These are phyloP conservation scores for button mushroom (Agaricus bisporus) DNA, from an alignment of 768 basidiomycete species.

Conservation along the genomic window DNA sequence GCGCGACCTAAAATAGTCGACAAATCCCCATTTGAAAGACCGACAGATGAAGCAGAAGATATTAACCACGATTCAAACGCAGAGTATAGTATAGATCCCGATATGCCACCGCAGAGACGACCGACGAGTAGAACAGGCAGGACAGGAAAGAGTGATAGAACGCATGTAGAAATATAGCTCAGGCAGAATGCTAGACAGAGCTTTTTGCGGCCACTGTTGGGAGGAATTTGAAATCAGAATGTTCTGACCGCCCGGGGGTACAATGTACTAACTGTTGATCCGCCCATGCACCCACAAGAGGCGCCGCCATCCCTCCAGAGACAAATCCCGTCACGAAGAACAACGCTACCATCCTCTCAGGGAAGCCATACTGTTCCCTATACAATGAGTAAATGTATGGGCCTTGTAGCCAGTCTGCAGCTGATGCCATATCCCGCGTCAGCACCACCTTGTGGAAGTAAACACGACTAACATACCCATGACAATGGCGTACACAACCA, in stretches of 20 bases:
- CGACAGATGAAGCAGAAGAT: slow-evolving; percentile 46
- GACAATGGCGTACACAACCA: slow-evolving; percentile 64
- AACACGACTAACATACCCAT: slow-evolving; percentile 46
- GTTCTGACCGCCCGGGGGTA: not conserved
- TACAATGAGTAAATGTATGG: slow-evolving; percentile 77
- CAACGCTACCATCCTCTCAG: slow-evolving; percentile 59
- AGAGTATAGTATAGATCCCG: slow-evolving; percentile 72
- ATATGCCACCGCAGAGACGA: slow-evolving; percentile 62
- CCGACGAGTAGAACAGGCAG: slow-evolving; percentile 59
- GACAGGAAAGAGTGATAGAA: slow-evolving; percentile 48
- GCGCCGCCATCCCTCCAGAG: slow-evolving; percentile 63
- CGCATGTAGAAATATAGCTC: slow-evolving; percentile 55
- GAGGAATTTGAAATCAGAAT: not conserved
- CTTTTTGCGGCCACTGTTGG: slow-evolving; percentile 53
- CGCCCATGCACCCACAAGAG: slow-evolving; percentile 71
- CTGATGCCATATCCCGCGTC: slow-evolving; percentile 24
- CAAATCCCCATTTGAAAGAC: slow-evolving; percentile 50
- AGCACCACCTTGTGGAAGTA: not conserved
- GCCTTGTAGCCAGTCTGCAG: slow-evolving; percentile 76
- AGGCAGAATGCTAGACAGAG: slow-evolving; percentile 70
- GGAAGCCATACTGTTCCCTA: slow-evolving; percentile 57
- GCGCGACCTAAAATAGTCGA: slow-evolving; percentile 70
- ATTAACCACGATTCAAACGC: slow-evolving; percentile 78
- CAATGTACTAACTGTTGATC: slow-evolving; percentile 55
- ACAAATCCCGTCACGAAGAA: slow-evolving; percentile 77